A percentile compares a stretch with the other conserved stretches of the same genome.
These are phyloP conservation scores for Bipolaris victoriae DNA, from an alignment of 2,329 filamentous ascomycete genomes.

Conservation along the genomic window DNA sequence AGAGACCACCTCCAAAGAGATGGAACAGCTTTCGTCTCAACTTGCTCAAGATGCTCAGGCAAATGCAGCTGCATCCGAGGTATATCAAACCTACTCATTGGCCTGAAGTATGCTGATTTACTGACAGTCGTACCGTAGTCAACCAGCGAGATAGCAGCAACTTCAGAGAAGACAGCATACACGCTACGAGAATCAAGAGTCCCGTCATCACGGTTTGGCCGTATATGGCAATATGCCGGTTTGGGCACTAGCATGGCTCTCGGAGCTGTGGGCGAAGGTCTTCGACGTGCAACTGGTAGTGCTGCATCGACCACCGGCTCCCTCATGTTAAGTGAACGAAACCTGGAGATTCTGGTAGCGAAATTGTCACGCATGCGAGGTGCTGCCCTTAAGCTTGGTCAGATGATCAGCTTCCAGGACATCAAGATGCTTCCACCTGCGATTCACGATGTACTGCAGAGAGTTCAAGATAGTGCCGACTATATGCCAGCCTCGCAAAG, in stretches of 20 bases:
- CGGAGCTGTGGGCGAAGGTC: conserved; percentile 82
- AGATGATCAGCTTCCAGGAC: conserved; percentile 99
- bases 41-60: conserved; percentile 53
- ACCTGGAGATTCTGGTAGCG: conserved; percentile 90
- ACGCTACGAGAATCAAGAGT: conserved; percentile 87
- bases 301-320: conserved; percentile 67
- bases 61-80: conserved; percentile 37
- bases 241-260: conserved; percentile 95
- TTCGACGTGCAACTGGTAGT: conserved; percentile 79
- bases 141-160: conserved; percentile 30
- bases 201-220: conserved; percentile 82
- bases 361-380: conserved; percentile 96
- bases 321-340: conserved; percentile 82
- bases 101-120: conserved; percentile 49
- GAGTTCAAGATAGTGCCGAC: conserved; percentile 94
- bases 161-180: conserved; percentile 57
- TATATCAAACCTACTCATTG: conserved; percentile 18
- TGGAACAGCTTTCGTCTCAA: conserved; percentile 55
- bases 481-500: conserved; percentile 97
- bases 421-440: conserved; percentile 88
- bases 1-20: conserved; percentile 42
- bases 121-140: conserved; percentile 54
- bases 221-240: conserved; percentile 93
- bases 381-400: conserved; percentile 93
- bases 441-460: conserved; percentile 87